Conservation (phyloP, 371 early-diverging fungal species). For the Apophysomyces variabilis region DNA sequence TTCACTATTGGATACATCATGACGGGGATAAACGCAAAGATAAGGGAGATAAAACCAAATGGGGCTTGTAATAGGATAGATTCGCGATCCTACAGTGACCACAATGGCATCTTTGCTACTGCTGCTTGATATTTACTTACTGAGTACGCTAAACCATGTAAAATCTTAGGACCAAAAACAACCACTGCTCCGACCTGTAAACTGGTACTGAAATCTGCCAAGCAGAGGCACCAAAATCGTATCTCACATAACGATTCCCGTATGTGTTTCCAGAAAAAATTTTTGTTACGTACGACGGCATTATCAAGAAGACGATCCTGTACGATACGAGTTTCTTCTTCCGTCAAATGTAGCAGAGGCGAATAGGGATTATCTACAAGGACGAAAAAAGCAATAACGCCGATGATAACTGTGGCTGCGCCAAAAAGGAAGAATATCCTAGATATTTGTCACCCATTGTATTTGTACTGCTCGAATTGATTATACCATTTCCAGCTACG, state of each 20-base stretch:
- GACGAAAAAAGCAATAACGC: constrained; percentile 33
- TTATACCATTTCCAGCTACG: constrained; percentile 24
- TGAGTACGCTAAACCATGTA: constrained; percentile 39
- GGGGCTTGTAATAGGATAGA: constrained; percentile 43
- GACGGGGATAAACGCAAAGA: constrained; percentile 19
- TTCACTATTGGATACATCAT: constrained; percentile 24
- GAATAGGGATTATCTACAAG: constrained; percentile 36
- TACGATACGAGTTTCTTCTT: constrained; percentile 38
- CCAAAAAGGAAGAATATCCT: constrained; percentile 48
- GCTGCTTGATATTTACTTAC: constrained; percentile 23
- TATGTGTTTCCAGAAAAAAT: constrained; percentile 31
- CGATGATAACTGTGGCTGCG: constrained; percentile 32
- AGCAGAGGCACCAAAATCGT: constrained; percentile 29
- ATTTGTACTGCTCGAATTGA: neutral
- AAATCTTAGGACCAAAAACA: constrained; percentile 38
- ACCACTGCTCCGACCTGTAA: constrained; percentile 43
- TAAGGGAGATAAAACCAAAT: constrained; percentile 22
- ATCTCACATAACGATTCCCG: constrained; percentile 41
- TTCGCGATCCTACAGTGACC: constrained; percentile 5
- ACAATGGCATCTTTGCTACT: neutral
- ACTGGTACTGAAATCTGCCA: constrained; percentile 23
- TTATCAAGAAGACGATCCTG: constrained; percentile 42
- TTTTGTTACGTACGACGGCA: constrained; percentile 28
- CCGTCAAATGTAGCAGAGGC: constrained; percentile 28
- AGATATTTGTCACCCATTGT: neutral